Base-by-base conservation (phyloP, 805 yeast genomes). In the Ogataea populi-albae region DNA sequence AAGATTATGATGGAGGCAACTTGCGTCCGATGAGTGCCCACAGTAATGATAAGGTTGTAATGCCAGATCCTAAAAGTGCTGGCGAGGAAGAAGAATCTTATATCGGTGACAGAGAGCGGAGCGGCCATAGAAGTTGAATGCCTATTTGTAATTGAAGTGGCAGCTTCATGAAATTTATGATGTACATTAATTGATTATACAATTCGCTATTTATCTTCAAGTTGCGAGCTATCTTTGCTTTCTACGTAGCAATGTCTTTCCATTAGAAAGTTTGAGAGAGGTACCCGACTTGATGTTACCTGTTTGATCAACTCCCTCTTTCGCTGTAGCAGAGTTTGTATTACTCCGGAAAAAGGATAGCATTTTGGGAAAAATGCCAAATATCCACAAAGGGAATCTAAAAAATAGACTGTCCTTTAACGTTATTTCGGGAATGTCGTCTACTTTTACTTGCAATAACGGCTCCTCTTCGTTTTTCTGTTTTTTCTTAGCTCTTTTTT, bases 191-290 rank as follows among this genome's bases (percentile, higher is more conserved):
- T n/a, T n/a, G n/a, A n/a, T n/a, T n/a, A n/a, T n/a, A n/a, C n/a
- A n/a, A n/a, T n/a, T n/a, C n/a, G n/a, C n/a, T n/a, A n/a, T n/a
- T n/a, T n/a, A n/a, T n/a, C n/a, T n/a, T n/a, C n/a, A n/a, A n/a
- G n/a, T n/a, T n/a, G n/a, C n/a, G n/a, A n/a, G n/a, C n/a, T n/a
- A n/a, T n/a, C n/a, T n/a, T n/a, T n/a, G n/a, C 21, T 17, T 15
- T 27, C 30, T 27, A 9, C 21, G 16, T 27, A 35, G 36, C 7
- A 32, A 11, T 7, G 74, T 75, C 50, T 77, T 78, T 1, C 85
- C 85, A 49, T 78, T 79, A 9, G 81, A 81, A 41, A 79, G 60
- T 32, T 67, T 75, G 29, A 64, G 55, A 45, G 66, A 73, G 34
- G 68, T 68, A 7, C 74, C 21, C n/a, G n/a, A n/a, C n/a, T n/a